Conservation (phyloP, 2,329 filamentous ascomycete genomes). For the Monosporascus ibericus region DNA sequence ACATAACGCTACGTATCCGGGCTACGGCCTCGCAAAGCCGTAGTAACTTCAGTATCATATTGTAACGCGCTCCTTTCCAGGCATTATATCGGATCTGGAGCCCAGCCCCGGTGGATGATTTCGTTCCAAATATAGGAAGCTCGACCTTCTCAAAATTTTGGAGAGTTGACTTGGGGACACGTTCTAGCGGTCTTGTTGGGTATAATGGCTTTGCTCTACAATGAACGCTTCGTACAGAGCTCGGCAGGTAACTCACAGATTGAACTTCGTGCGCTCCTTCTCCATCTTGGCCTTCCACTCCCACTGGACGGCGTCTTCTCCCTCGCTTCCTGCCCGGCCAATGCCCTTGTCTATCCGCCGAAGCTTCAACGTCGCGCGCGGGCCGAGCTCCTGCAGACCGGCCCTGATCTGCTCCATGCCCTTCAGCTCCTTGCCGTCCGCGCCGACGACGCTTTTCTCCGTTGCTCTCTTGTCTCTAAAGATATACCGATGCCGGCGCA, state of each 20-base stretch:
- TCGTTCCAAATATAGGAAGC: too few species aligned
- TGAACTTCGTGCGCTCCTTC: conserved; percentile 89
- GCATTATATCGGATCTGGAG: too few species aligned
- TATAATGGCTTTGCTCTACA: too few species aligned
- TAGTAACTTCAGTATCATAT: too few species aligned
- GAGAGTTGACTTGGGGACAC: too few species aligned
- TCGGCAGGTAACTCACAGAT: conserved; percentile 51
- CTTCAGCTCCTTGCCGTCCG: conserved; percentile 76
- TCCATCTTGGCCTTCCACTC: conserved; percentile 96
- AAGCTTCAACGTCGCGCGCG: conserved; percentile 72
- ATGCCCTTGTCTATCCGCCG: conserved; percentile 88
- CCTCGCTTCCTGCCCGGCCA: conserved; percentile 57
- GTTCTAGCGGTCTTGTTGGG: too few species aligned
- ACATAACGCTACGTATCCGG: too few species aligned
- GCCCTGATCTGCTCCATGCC: conserved; percentile 82
- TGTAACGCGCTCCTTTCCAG: too few species aligned
- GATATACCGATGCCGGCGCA: conserved; percentile 83
- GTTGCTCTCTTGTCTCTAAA: conserved; percentile 83
- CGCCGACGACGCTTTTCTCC: conserved; percentile 78
- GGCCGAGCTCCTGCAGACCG: conserved; percentile 86
- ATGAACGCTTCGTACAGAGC: background rate
- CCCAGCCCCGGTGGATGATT: too few species aligned
- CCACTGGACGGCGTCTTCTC: conserved; percentile 79
- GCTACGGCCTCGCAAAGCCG: too few species aligned
- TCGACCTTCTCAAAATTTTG: too few species aligned